Conservation (phyloP, 2,329 filamentous ascomycete species). For the Aspergillus quadrilineatus region DNA sequence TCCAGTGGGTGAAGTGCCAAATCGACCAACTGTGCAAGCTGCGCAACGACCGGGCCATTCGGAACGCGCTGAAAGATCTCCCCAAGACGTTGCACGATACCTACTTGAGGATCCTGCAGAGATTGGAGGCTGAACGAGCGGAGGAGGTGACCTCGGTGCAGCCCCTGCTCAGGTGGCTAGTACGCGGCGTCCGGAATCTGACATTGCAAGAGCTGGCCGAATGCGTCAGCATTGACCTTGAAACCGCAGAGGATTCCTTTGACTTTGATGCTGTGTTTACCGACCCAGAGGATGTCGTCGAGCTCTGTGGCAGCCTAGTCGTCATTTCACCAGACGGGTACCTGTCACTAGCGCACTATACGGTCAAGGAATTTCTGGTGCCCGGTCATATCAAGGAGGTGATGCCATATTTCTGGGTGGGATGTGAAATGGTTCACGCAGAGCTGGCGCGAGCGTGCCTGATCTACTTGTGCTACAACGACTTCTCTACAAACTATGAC, state of each 20-base stretch:
- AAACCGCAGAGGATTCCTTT: background rate
- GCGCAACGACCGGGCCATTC: constrained; percentile 1
- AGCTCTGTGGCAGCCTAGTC: constrained; percentile 3
- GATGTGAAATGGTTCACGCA: background rate
- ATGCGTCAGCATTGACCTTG: background rate
- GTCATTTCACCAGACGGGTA: background rate
- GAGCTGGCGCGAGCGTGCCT: background rate
- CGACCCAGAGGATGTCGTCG: constrained; percentile 4
- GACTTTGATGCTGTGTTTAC: constrained; percentile 6
- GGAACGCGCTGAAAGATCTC: constrained; percentile 1
- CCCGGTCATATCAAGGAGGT: background rate
- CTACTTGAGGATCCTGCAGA: background rate
- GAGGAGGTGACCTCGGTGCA: background rate
- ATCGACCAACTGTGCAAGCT: constrained; percentile 1
- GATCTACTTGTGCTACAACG: background rate
- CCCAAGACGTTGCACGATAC: constrained; percentile 3
- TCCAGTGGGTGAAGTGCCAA: constrained; percentile 7
- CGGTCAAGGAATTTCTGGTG: background rate
- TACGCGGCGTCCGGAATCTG: background rate
- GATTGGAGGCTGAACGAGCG: background rate
- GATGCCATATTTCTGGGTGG: background rate
- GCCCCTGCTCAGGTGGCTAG: background rate
- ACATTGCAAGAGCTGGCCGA: background rate
- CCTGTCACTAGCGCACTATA: background rate
- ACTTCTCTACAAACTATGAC: background rate